A percentile compares a stretch with the other conserved stretches of the same genome.
Conservation (phyloP, 2,329 filamentous ascomycete species). For the Didymella exigua region DNA sequence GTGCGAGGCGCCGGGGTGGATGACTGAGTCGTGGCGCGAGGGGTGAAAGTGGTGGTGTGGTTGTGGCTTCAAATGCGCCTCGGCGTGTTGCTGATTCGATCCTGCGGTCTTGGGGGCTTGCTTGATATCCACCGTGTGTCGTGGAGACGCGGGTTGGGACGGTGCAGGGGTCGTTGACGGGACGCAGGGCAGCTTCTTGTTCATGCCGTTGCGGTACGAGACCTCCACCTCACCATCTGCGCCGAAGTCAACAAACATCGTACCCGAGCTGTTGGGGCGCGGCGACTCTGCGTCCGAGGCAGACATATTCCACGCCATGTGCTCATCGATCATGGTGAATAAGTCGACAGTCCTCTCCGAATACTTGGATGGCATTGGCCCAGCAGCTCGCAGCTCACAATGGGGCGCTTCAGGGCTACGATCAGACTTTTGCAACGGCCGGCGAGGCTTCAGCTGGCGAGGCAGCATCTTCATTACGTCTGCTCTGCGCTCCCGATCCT, state of each 20-base stretch:
- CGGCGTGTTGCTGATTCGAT: background rate
- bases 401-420: background rate
- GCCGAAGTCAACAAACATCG: slow-evolving; percentile 34
- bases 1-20: background rate
- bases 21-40: slow-evolving; percentile 7
- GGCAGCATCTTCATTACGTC: background rate
- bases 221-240: slow-evolving; percentile 2
- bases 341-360: slow-evolving; percentile 11
- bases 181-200: slow-evolving; percentile 11
- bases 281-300: background rate
- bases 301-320: slow-evolving; percentile 23
- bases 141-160: background rate
- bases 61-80: background rate
- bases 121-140: background rate
- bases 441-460: background rate
- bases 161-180: slow-evolving; percentile 1
- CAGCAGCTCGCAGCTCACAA: background rate
- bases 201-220: slow-evolving; percentile 8
- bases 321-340: slow-evolving; percentile 26
- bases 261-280: slow-evolving; percentile 14
- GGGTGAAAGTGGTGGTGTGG: background rate
- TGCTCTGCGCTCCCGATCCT: slow-evolving; percentile 1
- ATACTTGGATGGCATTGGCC: background rate
- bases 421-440: background rate
- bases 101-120: background rate